phyloP scores from a whole-genome alignment of 2,329 filamentous ascomycete species.

The Hypoxylon sp. region DNA sequence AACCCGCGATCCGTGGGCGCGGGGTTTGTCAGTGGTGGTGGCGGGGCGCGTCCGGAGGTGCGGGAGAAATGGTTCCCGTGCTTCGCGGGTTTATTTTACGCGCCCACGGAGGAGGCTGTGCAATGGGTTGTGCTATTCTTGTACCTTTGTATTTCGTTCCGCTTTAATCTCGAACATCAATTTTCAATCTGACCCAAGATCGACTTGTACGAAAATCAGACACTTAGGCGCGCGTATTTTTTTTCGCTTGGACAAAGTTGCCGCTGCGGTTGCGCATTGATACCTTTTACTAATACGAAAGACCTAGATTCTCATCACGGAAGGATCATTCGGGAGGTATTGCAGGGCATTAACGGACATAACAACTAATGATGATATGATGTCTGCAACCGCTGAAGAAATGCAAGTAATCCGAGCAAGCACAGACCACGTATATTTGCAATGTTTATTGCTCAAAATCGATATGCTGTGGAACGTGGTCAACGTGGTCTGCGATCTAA shows the following conservation, averaged over 20 bases:
- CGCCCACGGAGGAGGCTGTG: constrained; percentile 33
- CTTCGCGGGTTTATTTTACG: constrained; percentile 21
- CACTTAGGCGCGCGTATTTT: constrained; percentile 31
- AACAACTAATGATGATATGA: too few relatives aligned
- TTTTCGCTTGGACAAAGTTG: constrained; percentile 11
- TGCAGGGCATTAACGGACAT: too few relatives aligned
- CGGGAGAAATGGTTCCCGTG: constrained; percentile 1
- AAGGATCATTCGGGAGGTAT: constrained; percentile 13
- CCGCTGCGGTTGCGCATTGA: constrained; percentile 12
- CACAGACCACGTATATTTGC: background rate
- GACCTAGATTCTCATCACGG: constrained; percentile 8
- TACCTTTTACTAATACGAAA: too few relatives aligned
- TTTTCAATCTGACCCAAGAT: constrained; percentile 1
- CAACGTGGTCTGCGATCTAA: too few relatives aligned
- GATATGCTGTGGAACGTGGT: constrained; percentile 10
- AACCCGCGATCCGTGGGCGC: constrained; percentile 12
- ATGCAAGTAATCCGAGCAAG: background rate
- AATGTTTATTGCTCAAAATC: too few relatives aligned
- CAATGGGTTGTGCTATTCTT: too few relatives aligned
- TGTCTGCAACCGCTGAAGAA: constrained; percentile 33
- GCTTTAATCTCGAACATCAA: background rate
- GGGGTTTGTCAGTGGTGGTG: background rate
- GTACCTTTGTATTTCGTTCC: constrained; percentile 4
- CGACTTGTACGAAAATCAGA: background rate
- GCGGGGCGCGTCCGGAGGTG: too few relatives aligned